Evolutionary conservation across 495 filamentous ascomycete species (phyloP).

Genomic region (Darksidea phi): DNA sequence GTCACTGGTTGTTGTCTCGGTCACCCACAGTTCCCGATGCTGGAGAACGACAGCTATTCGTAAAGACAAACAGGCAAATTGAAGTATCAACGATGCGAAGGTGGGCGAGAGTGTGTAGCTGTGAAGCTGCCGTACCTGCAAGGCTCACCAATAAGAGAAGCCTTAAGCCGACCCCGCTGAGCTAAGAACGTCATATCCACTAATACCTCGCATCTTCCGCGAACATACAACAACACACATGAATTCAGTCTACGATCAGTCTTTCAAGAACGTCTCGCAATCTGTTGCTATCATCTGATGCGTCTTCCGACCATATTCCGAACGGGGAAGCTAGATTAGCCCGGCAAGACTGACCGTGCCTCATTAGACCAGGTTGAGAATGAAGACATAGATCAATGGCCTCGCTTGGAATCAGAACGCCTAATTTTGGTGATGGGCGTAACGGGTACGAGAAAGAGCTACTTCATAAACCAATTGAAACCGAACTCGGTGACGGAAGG

Average conservation of each 20-base stretch:
- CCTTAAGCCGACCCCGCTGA: no score
- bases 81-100: no score
- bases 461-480: constrained; percentile 40
- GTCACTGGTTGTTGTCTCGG: neutral
- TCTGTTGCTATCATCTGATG: neutral
- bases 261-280: neutral
- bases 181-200: no score
- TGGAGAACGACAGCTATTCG: no score
- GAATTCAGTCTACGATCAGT: neutral
- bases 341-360: neutral
- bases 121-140: no score
- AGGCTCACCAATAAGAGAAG: no score
- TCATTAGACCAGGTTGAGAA: neutral
- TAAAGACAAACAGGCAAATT: no score
- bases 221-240: no score
- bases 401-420: neutral
- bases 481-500: constrained; percentile 37
- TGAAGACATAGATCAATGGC: neutral
- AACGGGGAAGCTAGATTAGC: neutral
- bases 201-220: no score
- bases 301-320: neutral
- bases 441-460: constrained; percentile 46
- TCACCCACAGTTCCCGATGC: no score
- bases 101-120: no score
- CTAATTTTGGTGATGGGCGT: constrained; percentile 43